A percentile compares a stretch with the other conserved stretches of the same genome.
These are phyloP conservation scores for Scenedesmus sp. DNA, from an alignment of 163 green algal species.

Conservation along the genomic window DNA sequence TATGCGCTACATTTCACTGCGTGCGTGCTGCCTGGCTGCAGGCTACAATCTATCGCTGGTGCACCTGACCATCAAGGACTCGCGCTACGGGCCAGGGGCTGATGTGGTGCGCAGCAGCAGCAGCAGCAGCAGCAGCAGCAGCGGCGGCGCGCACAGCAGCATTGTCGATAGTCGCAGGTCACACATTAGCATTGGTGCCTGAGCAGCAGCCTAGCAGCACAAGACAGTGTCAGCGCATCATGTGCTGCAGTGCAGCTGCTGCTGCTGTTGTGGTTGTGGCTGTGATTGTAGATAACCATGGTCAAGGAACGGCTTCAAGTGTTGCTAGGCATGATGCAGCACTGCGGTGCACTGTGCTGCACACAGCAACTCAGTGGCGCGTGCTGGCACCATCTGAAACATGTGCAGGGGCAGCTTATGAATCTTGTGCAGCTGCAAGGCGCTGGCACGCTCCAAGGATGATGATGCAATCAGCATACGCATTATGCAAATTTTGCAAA, in stretches of 20 bases:
- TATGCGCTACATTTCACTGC: background rate
- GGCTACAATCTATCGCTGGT: slow-evolving; percentile 38
- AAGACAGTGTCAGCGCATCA: background rate
- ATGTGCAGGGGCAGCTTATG: too few species aligned
- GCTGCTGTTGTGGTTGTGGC: background rate
- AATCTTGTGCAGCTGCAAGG: too few species aligned
- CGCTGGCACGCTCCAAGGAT: too few species aligned
- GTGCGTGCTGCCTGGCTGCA: background rate
- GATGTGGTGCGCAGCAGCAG: slow-evolving; percentile 35
- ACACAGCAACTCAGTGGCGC: too few species aligned
- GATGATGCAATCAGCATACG: too few species aligned
- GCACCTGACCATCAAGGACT: slow-evolving; percentile 48
- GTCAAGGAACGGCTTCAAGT: background rate
- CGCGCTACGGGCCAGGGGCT: slow-evolving; percentile 41
- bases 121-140: background rate
- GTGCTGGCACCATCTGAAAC: too few species aligned
- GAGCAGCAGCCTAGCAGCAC: background rate
- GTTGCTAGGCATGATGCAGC: background rate
- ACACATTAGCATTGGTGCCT: too few species aligned
- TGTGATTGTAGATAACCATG: background rate
- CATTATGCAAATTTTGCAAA: too few species aligned
- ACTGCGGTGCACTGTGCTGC: background rate
- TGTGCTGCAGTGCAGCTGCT: background rate
- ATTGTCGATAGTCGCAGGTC: too few species aligned
- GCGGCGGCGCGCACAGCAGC: background rate